phyloP scores from a whole-genome alignment of 2,329 filamentous ascomycete genomes.

The Phoma herbarum region DNA sequence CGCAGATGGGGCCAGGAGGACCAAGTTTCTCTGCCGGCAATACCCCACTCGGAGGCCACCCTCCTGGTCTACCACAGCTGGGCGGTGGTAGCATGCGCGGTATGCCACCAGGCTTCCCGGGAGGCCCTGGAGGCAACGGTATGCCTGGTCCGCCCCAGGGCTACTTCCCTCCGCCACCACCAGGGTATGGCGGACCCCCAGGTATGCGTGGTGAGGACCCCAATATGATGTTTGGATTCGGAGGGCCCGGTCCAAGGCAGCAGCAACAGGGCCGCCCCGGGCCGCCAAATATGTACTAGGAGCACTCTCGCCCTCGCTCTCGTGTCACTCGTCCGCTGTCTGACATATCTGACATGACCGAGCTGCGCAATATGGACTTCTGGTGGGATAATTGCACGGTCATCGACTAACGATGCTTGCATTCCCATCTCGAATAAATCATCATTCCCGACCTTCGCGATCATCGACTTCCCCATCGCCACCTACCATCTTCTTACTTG shows the following conservation, averaged over 20 bases:
- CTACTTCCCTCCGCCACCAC: constrained; percentile 47
- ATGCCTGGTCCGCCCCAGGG: constrained; percentile 49
- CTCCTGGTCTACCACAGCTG: constrained; percentile 46
- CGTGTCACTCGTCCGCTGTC: neutral
- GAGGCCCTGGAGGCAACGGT: constrained; percentile 38
- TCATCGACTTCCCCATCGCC: neutral
- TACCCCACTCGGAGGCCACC: constrained; percentile 50
- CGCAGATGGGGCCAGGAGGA: constrained; percentile 45
- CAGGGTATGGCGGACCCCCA: constrained; percentile 44
- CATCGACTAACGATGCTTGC: too few relatives aligned
- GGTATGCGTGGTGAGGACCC: constrained; percentile 48
- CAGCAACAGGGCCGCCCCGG: constrained; percentile 40
- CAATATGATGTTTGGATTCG: constrained; percentile 50
- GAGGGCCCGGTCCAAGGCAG: constrained; percentile 40
- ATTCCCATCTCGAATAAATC: neutral
- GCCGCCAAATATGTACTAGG: constrained; percentile 47
- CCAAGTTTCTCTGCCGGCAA: constrained; percentile 49
- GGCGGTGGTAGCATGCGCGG: constrained; percentile 38
- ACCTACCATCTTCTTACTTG: neutral
- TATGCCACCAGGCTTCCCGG: constrained; percentile 33
- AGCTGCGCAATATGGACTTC: too few relatives aligned
- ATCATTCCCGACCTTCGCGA: neutral
- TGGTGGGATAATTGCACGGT: neutral
- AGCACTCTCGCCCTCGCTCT: neutral
- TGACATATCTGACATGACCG: neutral